These are phyloP conservation scores for Xylaria longipes DNA, from an alignment of 495 filamentous ascomycete genomes.

Conservation along the genomic window DNA sequence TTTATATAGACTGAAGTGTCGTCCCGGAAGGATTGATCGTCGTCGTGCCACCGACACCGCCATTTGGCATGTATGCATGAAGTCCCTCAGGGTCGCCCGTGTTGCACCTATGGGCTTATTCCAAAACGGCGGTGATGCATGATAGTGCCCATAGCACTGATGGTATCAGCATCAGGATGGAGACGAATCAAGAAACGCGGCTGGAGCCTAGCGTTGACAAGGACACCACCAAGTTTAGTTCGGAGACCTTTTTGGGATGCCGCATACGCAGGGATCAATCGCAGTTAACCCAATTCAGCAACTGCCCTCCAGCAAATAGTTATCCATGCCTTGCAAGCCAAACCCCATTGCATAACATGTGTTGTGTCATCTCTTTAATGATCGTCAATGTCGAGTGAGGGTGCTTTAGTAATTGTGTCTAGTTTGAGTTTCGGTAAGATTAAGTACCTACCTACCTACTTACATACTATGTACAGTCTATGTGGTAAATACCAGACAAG, in stretches of 20 bases:
- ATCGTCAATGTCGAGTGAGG: neutral
- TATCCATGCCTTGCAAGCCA: neutral
- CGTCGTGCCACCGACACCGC: constrained; percentile 24
- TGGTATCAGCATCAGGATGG: constrained; percentile 23
- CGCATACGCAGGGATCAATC: neutral
- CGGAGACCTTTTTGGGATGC: constrained; percentile 4
- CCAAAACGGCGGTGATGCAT: constrained; percentile 19
- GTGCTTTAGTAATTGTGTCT: neutral
- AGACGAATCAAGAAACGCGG: constrained; percentile 17
- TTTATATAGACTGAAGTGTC: constrained; percentile 23
- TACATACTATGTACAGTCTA: too few relatives aligned
- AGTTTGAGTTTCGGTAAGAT: neutral
- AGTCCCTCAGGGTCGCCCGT: constrained; percentile 9
- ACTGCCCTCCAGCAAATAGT: neutral
- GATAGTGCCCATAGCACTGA: neutral
- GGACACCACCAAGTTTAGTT: neutral
- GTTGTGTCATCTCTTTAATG: neutral
- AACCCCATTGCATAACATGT: too few relatives aligned
- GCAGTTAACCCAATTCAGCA: constrained; percentile 16
- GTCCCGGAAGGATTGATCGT: constrained; percentile 20
- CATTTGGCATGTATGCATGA: constrained; percentile 22
- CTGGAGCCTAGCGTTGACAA: constrained; percentile 16
- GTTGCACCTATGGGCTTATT: constrained; percentile 21
- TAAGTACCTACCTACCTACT: too few relatives aligned
- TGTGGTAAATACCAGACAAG: too few relatives aligned